Evolutionary conservation across 2,329 filamentous ascomycete species (phyloP), one percentile per base, ranked within the genome.

Genomic region (Fusarium sp.): DNA sequence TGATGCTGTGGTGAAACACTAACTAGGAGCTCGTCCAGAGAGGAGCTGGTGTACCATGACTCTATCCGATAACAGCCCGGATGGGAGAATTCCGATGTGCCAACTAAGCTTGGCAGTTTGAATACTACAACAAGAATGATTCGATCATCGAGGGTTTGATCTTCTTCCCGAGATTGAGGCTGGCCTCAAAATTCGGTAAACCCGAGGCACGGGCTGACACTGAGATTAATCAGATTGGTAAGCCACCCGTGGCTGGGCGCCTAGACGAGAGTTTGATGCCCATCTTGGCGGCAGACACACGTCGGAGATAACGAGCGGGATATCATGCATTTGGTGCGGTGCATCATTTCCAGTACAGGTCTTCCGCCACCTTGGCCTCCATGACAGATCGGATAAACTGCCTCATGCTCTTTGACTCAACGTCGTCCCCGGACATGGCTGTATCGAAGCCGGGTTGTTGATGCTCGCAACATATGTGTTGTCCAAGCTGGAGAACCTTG

Each of bases 331-430:
- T 45, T 31, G 44, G 36, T 22, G 53, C 51, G 38, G 49, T 55
- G 47, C 45, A 56, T 76, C 78, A 86, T 77, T 88, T 88, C 88
- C 88, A 90, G 72, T 87, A 81, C 34, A 90, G 80, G 74, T 87
- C 85, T 22, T 79, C 78, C 26, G 80, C 79, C 33, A 89, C 77
- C 73, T 89, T 89, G 42, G 80, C 75, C 66, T 89, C 85, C 75
- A 92, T 81, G 15, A 85, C 83, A 50, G 89, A 87, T 69, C 89
- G 86, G 60, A 92, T 83, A 75, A 92, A 90, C 21, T 82, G 81
- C 73, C 84, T 85, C 76, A 92, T 80, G 69, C 85, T 82, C 21
- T 82, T 80, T n/a, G 82, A 83, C 51, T 79, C 79, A 13, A 66
- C 43, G 13, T 51, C 76, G 40, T 83, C 80, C 61, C 86, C 86